Base-by-base conservation (phyloP, 2,329 filamentous ascomycete genomes). In the Cladosporium sp. region DNA sequence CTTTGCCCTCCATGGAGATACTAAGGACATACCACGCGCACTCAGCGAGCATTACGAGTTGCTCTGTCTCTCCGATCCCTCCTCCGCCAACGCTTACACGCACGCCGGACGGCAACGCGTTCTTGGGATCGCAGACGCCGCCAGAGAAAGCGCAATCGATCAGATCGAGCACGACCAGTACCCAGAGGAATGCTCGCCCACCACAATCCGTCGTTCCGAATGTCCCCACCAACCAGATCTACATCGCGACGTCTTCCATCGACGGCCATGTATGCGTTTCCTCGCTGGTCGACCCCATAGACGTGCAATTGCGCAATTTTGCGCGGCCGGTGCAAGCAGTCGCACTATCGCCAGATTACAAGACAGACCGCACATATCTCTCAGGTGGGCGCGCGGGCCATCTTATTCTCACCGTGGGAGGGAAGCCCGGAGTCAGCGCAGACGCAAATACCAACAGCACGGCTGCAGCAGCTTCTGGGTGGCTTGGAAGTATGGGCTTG, bases 191-290 rank as follows among this genome's bases (percentile, higher is more conserved):
- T 41, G 50, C 43, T 16, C 43, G 50, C n/a, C 14, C 35, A 19
- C 44, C 44, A n/a, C 52, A 54, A 0, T 69, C 74, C 0, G 73
- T 77, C 1, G 75, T 95, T 2, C 83, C 87, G 0, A 83, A 84
- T 54, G 89, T 79, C 0, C 87, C 89, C 0, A 91, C 89, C 2
- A 97, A 96, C 63, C 85, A 91, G 50, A 95, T 98, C 38, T 88
- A 93, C 68, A 87, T 98, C 59, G 92, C 87, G 1, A 95, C 92
- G 1, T 89, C 93, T 0, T 97, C 93, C 0, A 88, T 95, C 66
- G 93, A 98, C 68, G 95, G 93, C 14, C 92, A 96, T 65, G 89
- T 98, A 11, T 97, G 93, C 63, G 82, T 98, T 1, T 85, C 90
- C 54, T 95, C 89, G 1, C 74, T 98, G 16, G 74, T 93, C 16